Conservation (phyloP, 176 grass and related monocot genomes). For the Eragrostis curvula region DNA sequence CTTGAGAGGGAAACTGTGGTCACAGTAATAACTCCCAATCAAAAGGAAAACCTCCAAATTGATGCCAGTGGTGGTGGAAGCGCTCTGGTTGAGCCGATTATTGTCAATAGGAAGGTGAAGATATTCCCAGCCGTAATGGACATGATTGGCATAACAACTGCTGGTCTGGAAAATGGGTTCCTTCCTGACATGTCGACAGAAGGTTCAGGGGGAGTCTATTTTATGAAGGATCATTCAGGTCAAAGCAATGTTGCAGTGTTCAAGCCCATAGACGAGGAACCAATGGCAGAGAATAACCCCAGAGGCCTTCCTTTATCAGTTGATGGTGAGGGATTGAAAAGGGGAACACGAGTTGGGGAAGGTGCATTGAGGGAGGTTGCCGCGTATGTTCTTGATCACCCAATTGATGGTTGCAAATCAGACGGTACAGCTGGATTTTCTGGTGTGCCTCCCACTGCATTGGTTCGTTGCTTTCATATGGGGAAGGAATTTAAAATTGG, state of each 20-base stretch:
- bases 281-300: conserved; percentile 53
- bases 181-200: conserved; percentile 48
- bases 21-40: conserved; percentile 23
- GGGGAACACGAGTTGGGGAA: conserved; percentile 53
- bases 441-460: conserved; percentile 46
- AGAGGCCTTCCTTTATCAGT: conserved; percentile 38
- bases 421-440: conserved; percentile 40
- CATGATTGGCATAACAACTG: conserved; percentile 35
- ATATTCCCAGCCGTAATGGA: conserved; percentile 31
- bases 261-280: conserved; percentile 71
- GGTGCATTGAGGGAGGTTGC: conserved; percentile 55
- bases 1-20: conserved; percentile 48
- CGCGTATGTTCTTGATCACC: conserved; percentile 56
- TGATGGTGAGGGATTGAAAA: conserved; percentile 59
- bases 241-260: conserved; percentile 45
- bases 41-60: conserved; percentile 16
- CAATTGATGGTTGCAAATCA: conserved; percentile 13
- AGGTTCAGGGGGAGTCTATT: conserved; percentile 59
- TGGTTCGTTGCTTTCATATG: conserved; percentile 45
- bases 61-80: conserved; percentile 9
- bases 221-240: conserved; percentile 52
- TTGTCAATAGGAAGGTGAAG: conserved; percentile 44
- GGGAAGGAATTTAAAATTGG: conserved; percentile 48
- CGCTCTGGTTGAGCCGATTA: conserved; percentile 38
- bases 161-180: conserved; percentile 55